phyloP scores from a whole-genome alignment of 305 asterid genomes.

The Fraxinus ornus region DNA sequence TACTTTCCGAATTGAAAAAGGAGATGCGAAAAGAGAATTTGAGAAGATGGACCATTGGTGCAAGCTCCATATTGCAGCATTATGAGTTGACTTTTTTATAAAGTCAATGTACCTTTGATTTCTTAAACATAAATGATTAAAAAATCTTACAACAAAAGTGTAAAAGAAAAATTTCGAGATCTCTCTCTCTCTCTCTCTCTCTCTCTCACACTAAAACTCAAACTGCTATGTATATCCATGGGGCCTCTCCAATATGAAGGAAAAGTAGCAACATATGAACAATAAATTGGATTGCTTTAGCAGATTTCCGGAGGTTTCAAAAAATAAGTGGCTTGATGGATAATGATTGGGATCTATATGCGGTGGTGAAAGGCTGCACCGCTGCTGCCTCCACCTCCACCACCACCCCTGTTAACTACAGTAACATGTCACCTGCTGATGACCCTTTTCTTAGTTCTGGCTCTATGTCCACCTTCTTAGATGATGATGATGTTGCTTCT shows the following conservation, averaged over 20 bases:
- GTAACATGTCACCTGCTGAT: not conserved
- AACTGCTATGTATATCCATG: not conserved
- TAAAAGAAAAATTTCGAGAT: no score
- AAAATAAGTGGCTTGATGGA: slow-evolving; percentile 28
- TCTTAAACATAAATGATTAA: slow-evolving; percentile 19
- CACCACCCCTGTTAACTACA: slow-evolving; percentile 8
- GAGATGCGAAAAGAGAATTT: slow-evolving; percentile 25
- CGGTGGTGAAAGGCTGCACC: slow-evolving; percentile 57
- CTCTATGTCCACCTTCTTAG: not conserved
- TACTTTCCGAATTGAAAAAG: not conserved
- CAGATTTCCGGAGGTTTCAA: not conserved
- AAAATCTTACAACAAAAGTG: slow-evolving; percentile 18
- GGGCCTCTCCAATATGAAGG: slow-evolving; percentile 16
- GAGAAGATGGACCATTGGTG: slow-evolving; percentile 23
- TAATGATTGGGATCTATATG: slow-evolving; percentile 66
- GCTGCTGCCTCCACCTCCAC: slow-evolving; percentile 22
- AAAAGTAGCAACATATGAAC: not conserved
- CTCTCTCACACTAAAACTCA: no score
- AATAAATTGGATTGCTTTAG: not conserved
- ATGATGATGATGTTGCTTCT: slow-evolving; percentile 18
- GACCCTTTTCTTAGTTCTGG: slow-evolving; percentile 16
- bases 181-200: no score
- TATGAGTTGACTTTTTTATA: slow-evolving; percentile 37
- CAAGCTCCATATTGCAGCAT: slow-evolving; percentile 19
- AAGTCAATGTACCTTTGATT: slow-evolving; percentile 34